Base-by-base conservation (phyloP, 768 basidiomycete species). In the Paxillus involutus region DNA sequence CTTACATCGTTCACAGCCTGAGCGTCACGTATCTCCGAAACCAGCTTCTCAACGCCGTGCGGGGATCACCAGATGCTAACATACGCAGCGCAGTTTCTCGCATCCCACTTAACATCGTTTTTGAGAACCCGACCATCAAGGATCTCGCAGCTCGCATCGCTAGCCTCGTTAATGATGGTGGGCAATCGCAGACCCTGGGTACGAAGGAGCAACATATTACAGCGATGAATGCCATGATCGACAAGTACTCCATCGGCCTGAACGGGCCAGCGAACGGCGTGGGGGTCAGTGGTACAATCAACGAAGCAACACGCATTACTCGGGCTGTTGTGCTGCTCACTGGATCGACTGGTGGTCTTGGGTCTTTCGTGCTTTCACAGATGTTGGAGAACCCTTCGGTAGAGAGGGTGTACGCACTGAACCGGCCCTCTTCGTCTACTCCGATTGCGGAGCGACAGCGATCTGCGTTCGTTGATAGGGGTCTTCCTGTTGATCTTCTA, bases 301-400 rank as follows among this genome's bases (percentile, higher is more conserved):
- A 29, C 43, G 41, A 39, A 2, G 32, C n/a, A 6, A 35, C 17
- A 12, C 35, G 14, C 6, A 24, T 32, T 32, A 10, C 35, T 8
- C 40, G 24, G 0, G 37, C 46, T 12, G 51, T 45, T 1, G 53
- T 53, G 1, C 48, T 62, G 3, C 48, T 78, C 8, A 79, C 78
- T 5, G 77, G 78, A 11, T 71, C 73, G 3, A 79, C 78, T 2
- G 78, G 77, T 1, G 71, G 70, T 4, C 63, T 80, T 1, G 78
- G 78, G 2, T 71, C 73, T 1, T 70, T 74, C 51, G 35, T 76
- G 2, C 59, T 78, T 14, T 64, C 68, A 1, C 59, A 59, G 1
- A 59, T 76, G 3, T 56, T 75, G 39, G 42, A 61, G 16, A 58
- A 63, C 37, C 33, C 57, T 1, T 35, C n/a, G 3, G 67, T 72